phyloP scores from a whole-genome alignment of 148 eudicot species.

The Selenicereus undatus region DNA sequence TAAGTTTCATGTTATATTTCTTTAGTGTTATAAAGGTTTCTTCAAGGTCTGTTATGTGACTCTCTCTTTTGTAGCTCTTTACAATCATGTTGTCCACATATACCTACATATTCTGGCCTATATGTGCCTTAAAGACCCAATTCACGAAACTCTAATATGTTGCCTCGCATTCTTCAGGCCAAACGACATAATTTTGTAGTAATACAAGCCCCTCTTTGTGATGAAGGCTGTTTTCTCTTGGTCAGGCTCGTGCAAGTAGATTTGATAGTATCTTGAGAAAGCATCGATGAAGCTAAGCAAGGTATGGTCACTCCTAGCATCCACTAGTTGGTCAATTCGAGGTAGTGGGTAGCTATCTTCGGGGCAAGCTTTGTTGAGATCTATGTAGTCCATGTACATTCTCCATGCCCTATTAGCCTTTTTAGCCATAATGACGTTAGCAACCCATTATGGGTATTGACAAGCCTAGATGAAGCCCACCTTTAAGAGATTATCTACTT shows the following conservation, averaged over 20 bases:
- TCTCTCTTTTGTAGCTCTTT: too few relatives aligned
- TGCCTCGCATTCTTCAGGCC: neutral
- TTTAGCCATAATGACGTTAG: too few relatives aligned
- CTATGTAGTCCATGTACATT: neutral
- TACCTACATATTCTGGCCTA: too few relatives aligned
- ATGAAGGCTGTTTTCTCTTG: neutral
- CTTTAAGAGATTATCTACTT: neutral
- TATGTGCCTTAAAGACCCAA: neutral
- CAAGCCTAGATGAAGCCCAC: neutral
- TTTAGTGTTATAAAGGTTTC: too few relatives aligned
- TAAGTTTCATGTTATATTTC: neutral
- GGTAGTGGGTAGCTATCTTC: neutral
- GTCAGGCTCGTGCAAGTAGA: neutral
- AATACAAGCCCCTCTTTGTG: neutral
- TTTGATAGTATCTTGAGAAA: neutral
- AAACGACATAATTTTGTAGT: neutral
- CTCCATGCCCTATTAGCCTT: neutral
- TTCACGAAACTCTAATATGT: neutral
- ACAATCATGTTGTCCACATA: too few relatives aligned
- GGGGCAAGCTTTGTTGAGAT: too few relatives aligned
- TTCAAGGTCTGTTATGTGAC: too few relatives aligned
- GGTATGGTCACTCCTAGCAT: neutral
- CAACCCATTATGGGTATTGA: neutral
- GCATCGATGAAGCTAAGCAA: neutral
- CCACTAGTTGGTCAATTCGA: neutral